These are phyloP conservation scores for Alternaria viburni DNA, from an alignment of 2,329 filamentous ascomycete species.

Conservation along the genomic window DNA sequence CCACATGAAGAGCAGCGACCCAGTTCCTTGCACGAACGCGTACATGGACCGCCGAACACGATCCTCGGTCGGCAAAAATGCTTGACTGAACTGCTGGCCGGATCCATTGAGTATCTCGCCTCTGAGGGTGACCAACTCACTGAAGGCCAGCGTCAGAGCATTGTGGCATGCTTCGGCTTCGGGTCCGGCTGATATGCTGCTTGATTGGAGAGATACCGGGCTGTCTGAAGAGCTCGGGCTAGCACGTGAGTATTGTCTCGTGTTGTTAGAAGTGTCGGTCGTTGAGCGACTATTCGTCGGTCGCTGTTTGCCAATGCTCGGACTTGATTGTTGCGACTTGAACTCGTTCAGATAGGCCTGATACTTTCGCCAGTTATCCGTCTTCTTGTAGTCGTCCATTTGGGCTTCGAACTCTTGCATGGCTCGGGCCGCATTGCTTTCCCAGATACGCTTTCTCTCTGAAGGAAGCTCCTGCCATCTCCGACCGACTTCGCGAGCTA, in stretches of 20 bases:
- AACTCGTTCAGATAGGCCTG: constrained; percentile 47
- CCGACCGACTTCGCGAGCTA: constrained; percentile 47
- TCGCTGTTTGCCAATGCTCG: constrained; percentile 23
- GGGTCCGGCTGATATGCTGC: constrained; percentile 18
- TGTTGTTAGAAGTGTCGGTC: constrained; percentile 31
- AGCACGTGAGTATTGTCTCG: constrained; percentile 28
- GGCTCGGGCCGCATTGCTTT: constrained; percentile 45
- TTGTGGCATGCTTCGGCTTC: constrained; percentile 44
- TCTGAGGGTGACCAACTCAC: constrained; percentile 40
- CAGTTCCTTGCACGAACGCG: constrained; percentile 44
- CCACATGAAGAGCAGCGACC: constrained; percentile 47
- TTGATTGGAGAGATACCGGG: constrained; percentile 31
- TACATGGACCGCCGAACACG: constrained; percentile 39
- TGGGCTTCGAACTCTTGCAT: constrained; percentile 48
- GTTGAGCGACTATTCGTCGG: constrained; percentile 28
- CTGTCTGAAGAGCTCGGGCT: constrained; percentile 42
- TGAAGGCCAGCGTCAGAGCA: constrained; percentile 44
- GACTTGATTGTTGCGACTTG: constrained; percentile 35
- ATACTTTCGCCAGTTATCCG: constrained; percentile 45
- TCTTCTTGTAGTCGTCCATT: constrained; percentile 51
- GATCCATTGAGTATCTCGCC: constrained; percentile 37
- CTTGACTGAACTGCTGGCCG: constrained; percentile 32
- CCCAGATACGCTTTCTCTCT: constrained; percentile 48
- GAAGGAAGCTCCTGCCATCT: constrained; percentile 47
- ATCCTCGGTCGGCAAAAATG: constrained; percentile 38